Conservation (phyloP, 163 green algal species). For the Scenedesmus sp. region DNA sequence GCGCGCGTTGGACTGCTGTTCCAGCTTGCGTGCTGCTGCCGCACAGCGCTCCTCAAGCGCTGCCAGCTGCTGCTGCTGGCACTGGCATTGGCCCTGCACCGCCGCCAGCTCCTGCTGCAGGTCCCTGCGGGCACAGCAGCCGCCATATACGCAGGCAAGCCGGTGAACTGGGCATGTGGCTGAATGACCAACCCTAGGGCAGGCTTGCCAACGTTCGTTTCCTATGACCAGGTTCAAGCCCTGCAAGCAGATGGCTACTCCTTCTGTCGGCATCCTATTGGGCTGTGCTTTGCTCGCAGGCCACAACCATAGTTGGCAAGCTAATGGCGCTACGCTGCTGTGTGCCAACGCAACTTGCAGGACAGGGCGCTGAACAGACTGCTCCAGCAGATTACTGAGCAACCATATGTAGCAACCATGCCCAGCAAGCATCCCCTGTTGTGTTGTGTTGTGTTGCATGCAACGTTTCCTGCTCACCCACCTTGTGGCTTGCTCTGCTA, state of each 20-base stretch:
- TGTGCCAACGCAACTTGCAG: background rate
- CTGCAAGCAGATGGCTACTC: background rate
- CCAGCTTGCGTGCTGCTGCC: constrained; percentile 27
- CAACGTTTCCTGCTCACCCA: background rate
- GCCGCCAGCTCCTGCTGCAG: constrained; percentile 32
- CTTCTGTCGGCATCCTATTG: background rate
- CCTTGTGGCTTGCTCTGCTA: constrained; percentile 16
- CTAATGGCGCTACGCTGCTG: background rate
- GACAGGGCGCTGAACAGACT: background rate
- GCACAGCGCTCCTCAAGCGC: constrained; percentile 8
- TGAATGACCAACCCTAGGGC: background rate
- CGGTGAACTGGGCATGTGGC: background rate
- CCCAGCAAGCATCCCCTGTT: background rate
- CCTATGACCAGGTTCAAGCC: background rate
- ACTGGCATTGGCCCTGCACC: constrained; percentile 15
- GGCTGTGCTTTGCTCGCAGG: background rate
- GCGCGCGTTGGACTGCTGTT: background rate
- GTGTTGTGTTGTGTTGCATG: background rate
- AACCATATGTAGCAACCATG: background rate
- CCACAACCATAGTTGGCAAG: background rate
- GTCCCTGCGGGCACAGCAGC: constrained; percentile 19
- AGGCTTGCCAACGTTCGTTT: too few species aligned
- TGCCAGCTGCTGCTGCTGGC: constrained; percentile 23
- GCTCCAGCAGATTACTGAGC: background rate
- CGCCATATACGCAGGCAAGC: background rate